phyloP scores from a whole-genome alignment of 2,329 filamentous ascomycete species.

The Botryotinia calthae region DNA sequence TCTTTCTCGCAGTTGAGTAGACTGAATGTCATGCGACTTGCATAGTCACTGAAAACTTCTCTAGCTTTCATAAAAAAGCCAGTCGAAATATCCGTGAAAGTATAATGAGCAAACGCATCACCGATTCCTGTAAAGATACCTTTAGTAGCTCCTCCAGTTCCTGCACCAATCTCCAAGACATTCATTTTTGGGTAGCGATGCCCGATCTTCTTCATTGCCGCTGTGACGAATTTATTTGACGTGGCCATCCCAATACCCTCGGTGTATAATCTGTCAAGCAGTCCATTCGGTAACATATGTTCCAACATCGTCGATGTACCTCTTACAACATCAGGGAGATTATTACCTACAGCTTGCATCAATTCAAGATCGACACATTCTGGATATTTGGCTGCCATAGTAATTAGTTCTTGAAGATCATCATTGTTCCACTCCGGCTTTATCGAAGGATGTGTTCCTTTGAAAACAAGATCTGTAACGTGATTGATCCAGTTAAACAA shows the following conservation, averaged over 20 bases:
- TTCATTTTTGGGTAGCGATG: slow-evolving; percentile 37
- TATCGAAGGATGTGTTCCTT: slow-evolving; percentile 23
- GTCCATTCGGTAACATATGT: slow-evolving; percentile 27
- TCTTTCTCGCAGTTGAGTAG: slow-evolving; percentile 4
- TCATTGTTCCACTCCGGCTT: slow-evolving; percentile 25
- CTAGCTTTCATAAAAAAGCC: slow-evolving; percentile 42
- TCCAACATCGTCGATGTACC: slow-evolving; percentile 29
- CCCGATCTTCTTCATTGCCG: slow-evolving; percentile 21
- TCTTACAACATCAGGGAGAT: slow-evolving; percentile 27
- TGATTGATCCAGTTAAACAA: slow-evolving; percentile 21
- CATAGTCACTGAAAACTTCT: slow-evolving; percentile 9
- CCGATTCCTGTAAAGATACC: slow-evolving; percentile 9
- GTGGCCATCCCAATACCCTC: slow-evolving; percentile 23
- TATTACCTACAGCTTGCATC: slow-evolving; percentile 26
- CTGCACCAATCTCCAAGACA: slow-evolving; percentile 18
- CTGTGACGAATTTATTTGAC: slow-evolving; percentile 5
- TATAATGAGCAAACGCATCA: slow-evolving; percentile 24
- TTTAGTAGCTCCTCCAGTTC: slow-evolving; percentile 9
- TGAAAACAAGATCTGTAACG: slow-evolving; percentile 23
- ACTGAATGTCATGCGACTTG: slow-evolving; percentile 8
- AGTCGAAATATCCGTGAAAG: slow-evolving; percentile 33
- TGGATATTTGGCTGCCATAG: slow-evolving; percentile 9
- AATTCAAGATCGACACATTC: slow-evolving; percentile 25
- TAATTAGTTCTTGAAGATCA: slow-evolving; percentile 18
- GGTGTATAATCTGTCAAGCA: slow-evolving; percentile 29